These are phyloP conservation scores for Lentinus tigrinus DNA, from an alignment of 768 basidiomycete species.

Conservation along the genomic window DNA sequence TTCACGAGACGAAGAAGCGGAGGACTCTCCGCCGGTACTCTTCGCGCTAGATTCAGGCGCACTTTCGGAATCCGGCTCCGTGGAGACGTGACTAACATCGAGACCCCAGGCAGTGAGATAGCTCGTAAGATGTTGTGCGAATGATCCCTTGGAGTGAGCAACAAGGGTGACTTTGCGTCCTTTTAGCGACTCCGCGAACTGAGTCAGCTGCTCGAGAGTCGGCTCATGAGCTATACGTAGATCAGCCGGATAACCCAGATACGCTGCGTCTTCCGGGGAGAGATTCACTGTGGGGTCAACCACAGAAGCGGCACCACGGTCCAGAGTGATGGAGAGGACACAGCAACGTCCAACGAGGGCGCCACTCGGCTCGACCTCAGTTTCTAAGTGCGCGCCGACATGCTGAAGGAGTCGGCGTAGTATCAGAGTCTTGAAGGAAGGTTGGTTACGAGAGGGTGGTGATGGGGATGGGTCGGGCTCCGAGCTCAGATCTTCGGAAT, in stretches of 20 bases:
- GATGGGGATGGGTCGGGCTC: not conserved
- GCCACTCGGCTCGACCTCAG: slow-evolving; percentile 45
- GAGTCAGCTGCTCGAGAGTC: slow-evolving; percentile 69
- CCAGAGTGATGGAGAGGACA: slow-evolving; percentile 64
- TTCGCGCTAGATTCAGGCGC: slow-evolving; percentile 23
- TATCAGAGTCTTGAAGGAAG: slow-evolving; percentile 49
- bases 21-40: not conserved
- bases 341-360: slow-evolving; percentile 52
- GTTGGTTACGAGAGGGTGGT: slow-evolving; percentile 31
- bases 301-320: slow-evolving; percentile 51
- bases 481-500: not conserved
- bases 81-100: slow-evolving; percentile 81
- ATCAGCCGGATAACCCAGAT: slow-evolving; percentile 44
- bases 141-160: slow-evolving; percentile 82
- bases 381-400: slow-evolving; percentile 46
- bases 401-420: slow-evolving; percentile 61
- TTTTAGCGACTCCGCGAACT: slow-evolving; percentile 79
- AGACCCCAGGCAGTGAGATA: slow-evolving; percentile 95
- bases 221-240: slow-evolving; percentile 66
- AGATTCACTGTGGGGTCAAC: slow-evolving; percentile 39
- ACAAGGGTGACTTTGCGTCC: slow-evolving; percentile 84
- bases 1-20: not conserved
- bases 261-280: slow-evolving; percentile 46
- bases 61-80: slow-evolving; percentile 52
- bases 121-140: slow-evolving; percentile 89